These are phyloP conservation scores for Talaromyces atroroseus DNA, from an alignment of 2,329 filamentous ascomycete species.

Conservation along the genomic window DNA sequence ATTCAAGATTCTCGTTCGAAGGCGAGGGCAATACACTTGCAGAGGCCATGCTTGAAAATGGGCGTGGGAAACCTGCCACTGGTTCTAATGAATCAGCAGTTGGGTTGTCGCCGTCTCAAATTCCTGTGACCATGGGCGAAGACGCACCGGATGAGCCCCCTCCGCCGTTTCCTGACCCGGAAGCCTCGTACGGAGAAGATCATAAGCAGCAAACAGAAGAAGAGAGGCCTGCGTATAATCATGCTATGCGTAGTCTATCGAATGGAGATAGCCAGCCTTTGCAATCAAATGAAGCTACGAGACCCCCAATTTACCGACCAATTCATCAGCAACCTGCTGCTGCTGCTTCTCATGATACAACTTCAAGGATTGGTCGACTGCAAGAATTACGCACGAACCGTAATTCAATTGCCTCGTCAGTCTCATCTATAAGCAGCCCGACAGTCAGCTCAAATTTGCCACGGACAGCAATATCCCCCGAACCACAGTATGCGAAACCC, in stretches of 20 bases:
- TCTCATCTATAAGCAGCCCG: slow-evolving; percentile 7
- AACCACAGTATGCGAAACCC: not conserved
- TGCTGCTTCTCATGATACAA: not conserved
- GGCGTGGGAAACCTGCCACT: not conserved
- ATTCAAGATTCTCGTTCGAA: slow-evolving; percentile 13
- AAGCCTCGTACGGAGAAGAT: slow-evolving; percentile 4
- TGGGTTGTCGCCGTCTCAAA: not conserved
- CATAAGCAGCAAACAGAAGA: not conserved
- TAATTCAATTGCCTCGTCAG: slow-evolving; percentile 1
- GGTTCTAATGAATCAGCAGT: not conserved
- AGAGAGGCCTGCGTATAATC: not conserved
- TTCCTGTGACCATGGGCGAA: slow-evolving; percentile 11
- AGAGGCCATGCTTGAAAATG: slow-evolving; percentile 10
- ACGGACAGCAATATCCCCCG: not conserved
- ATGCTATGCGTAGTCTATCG: not conserved
- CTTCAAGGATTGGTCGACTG: not conserved
- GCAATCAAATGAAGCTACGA: not conserved
- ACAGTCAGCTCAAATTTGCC: not conserved
- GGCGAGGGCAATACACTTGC: slow-evolving; percentile 9
- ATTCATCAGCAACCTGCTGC: not conserved
- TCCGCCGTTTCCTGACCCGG: slow-evolving; percentile 8
- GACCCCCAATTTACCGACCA: not conserved
- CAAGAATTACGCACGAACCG: not conserved
- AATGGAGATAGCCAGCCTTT: not conserved
- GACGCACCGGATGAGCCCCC: slow-evolving; percentile 10